Evolutionary conservation across 768 basidiomycete genomes (phyloP).

Genomic region (Lentinus tigrinus): DNA sequence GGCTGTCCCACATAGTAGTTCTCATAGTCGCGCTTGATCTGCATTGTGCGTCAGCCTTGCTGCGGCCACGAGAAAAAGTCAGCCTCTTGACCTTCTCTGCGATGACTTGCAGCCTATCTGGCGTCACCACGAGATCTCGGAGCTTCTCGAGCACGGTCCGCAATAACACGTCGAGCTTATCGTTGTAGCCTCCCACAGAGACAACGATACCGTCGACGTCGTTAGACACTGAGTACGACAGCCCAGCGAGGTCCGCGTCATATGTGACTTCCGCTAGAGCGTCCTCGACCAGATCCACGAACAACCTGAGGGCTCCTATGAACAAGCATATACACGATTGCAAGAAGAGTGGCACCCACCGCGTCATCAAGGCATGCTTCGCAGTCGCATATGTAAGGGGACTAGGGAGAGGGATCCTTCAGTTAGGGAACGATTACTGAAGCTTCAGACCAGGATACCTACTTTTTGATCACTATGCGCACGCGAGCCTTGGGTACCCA

Average conservation of each 20-base stretch:
- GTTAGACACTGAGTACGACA: slow-evolving; percentile 37
- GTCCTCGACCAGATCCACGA: slow-evolving; percentile 38
- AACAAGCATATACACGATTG: background rate
- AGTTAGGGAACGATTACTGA: no score
- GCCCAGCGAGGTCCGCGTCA: slow-evolving; percentile 51
- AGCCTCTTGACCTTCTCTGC: slow-evolving; percentile 39
- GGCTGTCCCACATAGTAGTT: slow-evolving; percentile 41
- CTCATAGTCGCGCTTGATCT: slow-evolving; percentile 38
- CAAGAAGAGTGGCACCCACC: slow-evolving; percentile 23
- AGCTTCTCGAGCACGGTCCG: slow-evolving; percentile 42
- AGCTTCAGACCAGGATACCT: slow-evolving; percentile 1
- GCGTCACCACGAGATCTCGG: slow-evolving; percentile 37
- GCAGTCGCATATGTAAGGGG: slow-evolving; percentile 31
- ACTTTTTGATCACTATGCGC: slow-evolving; percentile 38
- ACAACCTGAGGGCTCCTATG: slow-evolving; percentile 11
- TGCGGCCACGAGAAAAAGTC: background rate
- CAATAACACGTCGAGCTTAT: slow-evolving; percentile 46
- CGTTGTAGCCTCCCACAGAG: slow-evolving; percentile 47
- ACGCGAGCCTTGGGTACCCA: slow-evolving; percentile 50
- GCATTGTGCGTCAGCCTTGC: background rate
- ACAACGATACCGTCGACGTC: slow-evolving; percentile 37
- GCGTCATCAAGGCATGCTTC: slow-evolving; percentile 25
- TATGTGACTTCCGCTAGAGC: slow-evolving; percentile 51
- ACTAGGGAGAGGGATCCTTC: slow-evolving; percentile 25
- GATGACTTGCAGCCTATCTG: slow-evolving; percentile 42